Percentiles rank a stretch among this genome's conserved stretches.
These are phyloP conservation scores for Ballota nigra DNA, from an alignment of 257 asterid species.

Conservation along the genomic window DNA sequence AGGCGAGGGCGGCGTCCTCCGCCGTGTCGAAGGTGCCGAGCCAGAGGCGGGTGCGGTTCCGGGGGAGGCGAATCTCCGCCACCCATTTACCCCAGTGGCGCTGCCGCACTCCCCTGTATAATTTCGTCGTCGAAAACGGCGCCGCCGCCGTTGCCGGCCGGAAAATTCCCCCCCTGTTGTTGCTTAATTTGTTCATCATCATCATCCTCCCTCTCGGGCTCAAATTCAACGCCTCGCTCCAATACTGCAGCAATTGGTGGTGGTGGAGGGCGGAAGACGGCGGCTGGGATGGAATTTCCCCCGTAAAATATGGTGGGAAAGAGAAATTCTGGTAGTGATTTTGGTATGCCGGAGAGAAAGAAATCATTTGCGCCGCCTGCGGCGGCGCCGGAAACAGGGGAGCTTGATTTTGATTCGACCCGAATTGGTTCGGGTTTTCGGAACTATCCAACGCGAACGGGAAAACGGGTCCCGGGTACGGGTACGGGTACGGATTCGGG, in stretches of 20 bases:
- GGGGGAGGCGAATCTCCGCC: conserved; percentile 91
- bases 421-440: conserved; percentile 20
- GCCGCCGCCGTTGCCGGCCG: conserved; percentile 40
- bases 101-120: conserved; percentile 90
- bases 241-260: conserved; percentile 56
- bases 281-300: conserved; percentile 29
- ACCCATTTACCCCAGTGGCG: conserved; percentile 99
- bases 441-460: conserved; percentile 60
- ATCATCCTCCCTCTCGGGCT: conserved; percentile 80
- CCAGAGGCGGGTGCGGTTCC: conserved; percentile 91
- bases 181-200: conserved; percentile 61
- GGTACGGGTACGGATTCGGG: conserved; percentile 25
- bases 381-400: conserved; percentile 44
- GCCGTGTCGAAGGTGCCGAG: conserved; percentile 93
- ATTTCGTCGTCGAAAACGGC: conserved; percentile 57
- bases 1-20: conserved; percentile 92
- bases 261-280: conserved; percentile 36
- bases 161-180: conserved; percentile 20
- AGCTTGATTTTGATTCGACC: conserved; percentile 19
- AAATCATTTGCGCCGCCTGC: conserved; percentile 59
- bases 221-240: conserved; percentile 72
- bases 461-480: conserved; percentile 45
- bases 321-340: conserved; percentile 24
- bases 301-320: conserved; percentile 71
- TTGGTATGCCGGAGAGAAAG: conserved; percentile 50